Percentiles rank a stretch among this genome's conserved stretches.
Evolutionary conservation across 768 basidiomycete species (phyloP).

Genomic region (Trametes cingulata): DNA sequence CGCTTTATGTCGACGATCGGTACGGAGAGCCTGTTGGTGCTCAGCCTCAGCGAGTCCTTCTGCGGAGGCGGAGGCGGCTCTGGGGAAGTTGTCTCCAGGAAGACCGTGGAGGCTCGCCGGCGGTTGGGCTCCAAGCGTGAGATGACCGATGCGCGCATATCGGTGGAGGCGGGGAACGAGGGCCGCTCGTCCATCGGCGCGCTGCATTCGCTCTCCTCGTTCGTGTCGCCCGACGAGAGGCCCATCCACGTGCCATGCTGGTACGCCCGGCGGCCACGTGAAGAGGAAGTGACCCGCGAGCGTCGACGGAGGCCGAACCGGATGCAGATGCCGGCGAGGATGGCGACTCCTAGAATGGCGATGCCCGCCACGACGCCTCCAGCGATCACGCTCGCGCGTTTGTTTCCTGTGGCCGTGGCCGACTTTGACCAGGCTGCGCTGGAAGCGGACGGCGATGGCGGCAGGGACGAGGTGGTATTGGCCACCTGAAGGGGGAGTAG

Average conservation of each 20-base stretch:
- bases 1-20: too few species aligned
- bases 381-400: background rate
- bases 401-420: background rate
- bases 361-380: background rate
- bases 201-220: background rate
- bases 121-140: background rate
- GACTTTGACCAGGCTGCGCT: too few species aligned
- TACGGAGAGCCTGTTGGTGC: too few species aligned
- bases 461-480: too few species aligned
- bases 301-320: background rate
- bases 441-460: too few species aligned
- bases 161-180: background rate
- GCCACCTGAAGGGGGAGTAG: too few species aligned
- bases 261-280: background rate
- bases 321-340: background rate
- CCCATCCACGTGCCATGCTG: background rate
- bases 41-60: too few species aligned
- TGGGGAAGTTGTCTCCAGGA: background rate
- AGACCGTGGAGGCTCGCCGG: background rate
- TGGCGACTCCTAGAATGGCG: background rate
- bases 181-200: background rate
- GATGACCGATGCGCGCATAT: background rate
- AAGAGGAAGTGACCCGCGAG: background rate
- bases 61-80: background rate
- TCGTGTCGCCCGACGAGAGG: background rate